Base-by-base conservation (phyloP, 176 grass and related monocot species). In the Triticum monococcum region DNA sequence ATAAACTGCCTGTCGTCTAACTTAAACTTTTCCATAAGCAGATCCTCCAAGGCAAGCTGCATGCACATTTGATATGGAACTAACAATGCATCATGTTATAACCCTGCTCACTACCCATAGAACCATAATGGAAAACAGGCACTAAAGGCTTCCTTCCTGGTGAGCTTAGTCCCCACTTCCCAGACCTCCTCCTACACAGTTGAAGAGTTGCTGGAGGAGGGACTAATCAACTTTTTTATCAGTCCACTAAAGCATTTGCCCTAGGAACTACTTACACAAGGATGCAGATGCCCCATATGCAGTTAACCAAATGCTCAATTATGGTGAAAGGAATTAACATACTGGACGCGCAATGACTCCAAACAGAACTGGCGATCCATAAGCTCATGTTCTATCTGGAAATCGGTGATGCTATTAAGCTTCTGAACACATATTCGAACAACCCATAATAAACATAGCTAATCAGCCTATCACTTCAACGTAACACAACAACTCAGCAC, bases 301-400 rank as follows among this genome's bases (percentile, higher is more conserved):
- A 40, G 64, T 56, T 56, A 83, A 86, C 54, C 37, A 71, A 79
- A 78, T 57, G 38, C 5, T 72, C 65, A 68, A 56, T 40, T 48
- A 43, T 32, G 2, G 13, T 75, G 23, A 59, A 78, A 73, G 28
- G 9, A 82, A 67, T 41, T 9, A 61, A 78, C 33, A 54, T 59
- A 77, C 1, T 20, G 4, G 4, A 45, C 8, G n/a, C 7, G 1
- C 54, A 22, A 32, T 52, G 77, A 68, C 62, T 50, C 20, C 2
- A 50, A 37, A 83, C 5, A 78, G 13, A 37, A 77, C 3, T 12
- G 3, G 36, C 0, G 4, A 26, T 12, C 4, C 32, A 16, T 41
- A 18, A 57, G 54, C 40, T 24, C 45, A 14, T 24, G 6, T 18
- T 57, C 68, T 67, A 68, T 61, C 69, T 5, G 17, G 13, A 67